Base-by-base conservation (phyloP, 2,329 filamentous ascomycete species). In the Xylaria digitata region DNA sequence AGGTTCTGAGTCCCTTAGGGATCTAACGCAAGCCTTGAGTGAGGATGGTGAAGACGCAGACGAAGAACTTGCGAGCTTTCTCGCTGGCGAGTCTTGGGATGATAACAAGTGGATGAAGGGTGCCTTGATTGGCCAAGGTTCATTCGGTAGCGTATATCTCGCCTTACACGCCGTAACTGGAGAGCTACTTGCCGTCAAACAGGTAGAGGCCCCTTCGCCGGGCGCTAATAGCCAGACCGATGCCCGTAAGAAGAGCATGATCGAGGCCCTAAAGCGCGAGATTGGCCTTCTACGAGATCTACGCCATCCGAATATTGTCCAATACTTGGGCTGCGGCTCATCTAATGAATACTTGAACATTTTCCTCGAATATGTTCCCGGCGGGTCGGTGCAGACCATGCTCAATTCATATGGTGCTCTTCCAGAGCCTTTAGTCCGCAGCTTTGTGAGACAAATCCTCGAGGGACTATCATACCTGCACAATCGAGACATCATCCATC, bases 51-150 rank as follows among this genome's bases (percentile, higher is more conserved):
- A 97, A 77, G 96, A 97, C 74, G 89, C 89, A 6, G 95, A 98
- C 74, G 92, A 94, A 75, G 94, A 96, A 74, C 85, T 98, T 23
- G 89, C 91, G 73, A 94, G 94, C 76, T 97, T 97, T 84, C 85
- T 98, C 46, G 90, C 93, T 40, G 93, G 93, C 70, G 93, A 97
- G 77, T 96, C 93, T 8, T 98, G 96, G 89, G 94, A 96, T 71
- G 94, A 97, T 70, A 92, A 95, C 82, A 97, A 97, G 80, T 99
- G 96, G 92, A 98, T 99, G 94, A 97, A 98, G 83, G 96, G 96
- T 76, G 94, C 95, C 37, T 85, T 98, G 70, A 99, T 99, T 72
- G 96, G 96, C 37, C 94, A 97, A 80, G 96, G 96, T 70, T 97
- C 94, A 4, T 99, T 99, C 76, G 96, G 96, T 75, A 94, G 91